Evolutionary conservation across 2,329 filamentous ascomycete species (phyloP).

Genomic region (Fulvia fulva): DNA sequence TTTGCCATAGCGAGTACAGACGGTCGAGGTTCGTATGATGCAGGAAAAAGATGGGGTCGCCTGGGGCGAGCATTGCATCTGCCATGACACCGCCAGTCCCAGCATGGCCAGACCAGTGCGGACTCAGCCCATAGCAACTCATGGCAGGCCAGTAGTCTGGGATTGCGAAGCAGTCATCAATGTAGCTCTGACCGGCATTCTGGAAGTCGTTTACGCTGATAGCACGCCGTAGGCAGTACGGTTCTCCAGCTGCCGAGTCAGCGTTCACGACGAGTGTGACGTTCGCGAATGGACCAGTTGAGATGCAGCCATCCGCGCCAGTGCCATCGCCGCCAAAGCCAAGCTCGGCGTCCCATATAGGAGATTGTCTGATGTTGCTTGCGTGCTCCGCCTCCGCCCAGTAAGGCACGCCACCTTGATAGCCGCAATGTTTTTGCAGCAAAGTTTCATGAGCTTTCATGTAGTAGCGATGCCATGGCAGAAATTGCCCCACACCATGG

Average conservation of each 20-base stretch:
- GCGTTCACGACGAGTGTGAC: constrained; percentile 13
- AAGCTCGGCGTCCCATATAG: constrained; percentile 17
- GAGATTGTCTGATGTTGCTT: constrained; percentile 11
- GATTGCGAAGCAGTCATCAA: constrained; percentile 16
- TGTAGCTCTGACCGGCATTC: constrained; percentile 11
- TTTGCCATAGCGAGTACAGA: constrained; percentile 20
- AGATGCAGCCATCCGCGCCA: constrained; percentile 11
- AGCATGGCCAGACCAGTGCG: constrained; percentile 20
- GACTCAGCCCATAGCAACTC: constrained; percentile 18
- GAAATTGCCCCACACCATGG: constrained; percentile 20
- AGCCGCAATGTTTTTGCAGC: constrained; percentile 19
- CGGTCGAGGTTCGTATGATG: constrained; percentile 24
- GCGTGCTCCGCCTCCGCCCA: constrained; percentile 19
- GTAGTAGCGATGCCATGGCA: constrained; percentile 24
- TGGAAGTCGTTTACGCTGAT: constrained; percentile 13
- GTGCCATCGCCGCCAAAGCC: constrained; percentile 18
- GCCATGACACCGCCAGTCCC: constrained; percentile 21
- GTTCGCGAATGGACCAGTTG: constrained; percentile 17
- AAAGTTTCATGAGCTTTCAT: constrained; percentile 18
- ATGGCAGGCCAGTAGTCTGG: constrained; percentile 14
- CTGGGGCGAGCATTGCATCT: constrained; percentile 20
- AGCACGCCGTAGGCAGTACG: constrained; percentile 12
- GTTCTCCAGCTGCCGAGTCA: constrained; percentile 3
- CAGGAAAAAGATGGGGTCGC: constrained; percentile 23
- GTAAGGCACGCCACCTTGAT: constrained; percentile 17